These are phyloP conservation scores for Cytospora chrysosperma DNA, from an alignment of 2,329 filamentous ascomycete genomes.

Conservation along the genomic window DNA sequence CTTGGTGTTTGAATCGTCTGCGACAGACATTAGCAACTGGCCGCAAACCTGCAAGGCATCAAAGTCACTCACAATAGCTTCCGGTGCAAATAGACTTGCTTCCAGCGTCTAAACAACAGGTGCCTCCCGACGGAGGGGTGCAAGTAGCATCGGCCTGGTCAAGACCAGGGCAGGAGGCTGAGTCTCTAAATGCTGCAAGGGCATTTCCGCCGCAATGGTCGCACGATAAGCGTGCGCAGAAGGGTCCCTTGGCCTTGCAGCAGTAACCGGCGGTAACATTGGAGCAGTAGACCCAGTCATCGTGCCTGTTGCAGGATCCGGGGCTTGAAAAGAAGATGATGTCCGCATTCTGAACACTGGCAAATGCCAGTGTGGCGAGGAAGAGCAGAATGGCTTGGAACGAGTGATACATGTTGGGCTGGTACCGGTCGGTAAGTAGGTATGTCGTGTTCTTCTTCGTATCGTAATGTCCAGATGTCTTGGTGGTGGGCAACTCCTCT, in stretches of 20 bases:
- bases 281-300: neutral
- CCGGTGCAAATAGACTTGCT: neutral
- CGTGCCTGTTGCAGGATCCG: neutral
- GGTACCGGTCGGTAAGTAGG: neutral
- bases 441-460: neutral
- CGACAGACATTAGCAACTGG: neutral
- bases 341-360: neutral
- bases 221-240: neutral
- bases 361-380: neutral
- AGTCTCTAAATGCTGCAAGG: neutral
- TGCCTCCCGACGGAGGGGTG: neutral
- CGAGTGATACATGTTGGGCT: neutral
- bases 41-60: neutral
- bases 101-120: neutral
- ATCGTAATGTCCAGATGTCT: neutral
- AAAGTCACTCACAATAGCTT: neutral
- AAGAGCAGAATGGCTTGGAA: neutral
- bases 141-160: neutral
- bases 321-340: neutral
- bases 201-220: neutral
- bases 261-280: neutral
- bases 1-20: neutral
- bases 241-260: neutral
- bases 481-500: neutral
- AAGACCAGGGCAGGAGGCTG: neutral